Base-by-base conservation (phyloP, 495 filamentous ascomycete species). In the Podospora pseudoanserina region DNA sequence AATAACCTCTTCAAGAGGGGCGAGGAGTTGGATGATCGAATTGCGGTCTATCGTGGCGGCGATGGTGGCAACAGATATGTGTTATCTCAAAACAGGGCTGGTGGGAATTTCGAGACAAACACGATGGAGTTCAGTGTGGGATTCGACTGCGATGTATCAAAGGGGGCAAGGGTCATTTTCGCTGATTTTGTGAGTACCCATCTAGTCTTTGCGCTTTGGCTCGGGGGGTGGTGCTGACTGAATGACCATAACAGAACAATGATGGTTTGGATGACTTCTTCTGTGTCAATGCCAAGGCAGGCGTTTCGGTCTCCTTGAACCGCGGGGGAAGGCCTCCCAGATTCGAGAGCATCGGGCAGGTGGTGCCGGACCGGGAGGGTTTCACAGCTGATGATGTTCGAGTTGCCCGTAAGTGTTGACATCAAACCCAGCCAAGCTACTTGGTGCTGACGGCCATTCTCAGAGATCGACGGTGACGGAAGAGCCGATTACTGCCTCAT, bases 391-490 rank as follows among this genome's bases (percentile, higher is more conserved):
- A n/a, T 32, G 64, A 65, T 65, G 64, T 65, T 57, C 64, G 64
- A 3, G 58, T 65, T 28, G 64, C 64, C 4, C 39, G 64, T 65
- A 4, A 20, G 64, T 55, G 9, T 2, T n/a, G 23, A 55, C 19
- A 6, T 49, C 27, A 23, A 19, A 19, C 5, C 19, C 44, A 55
- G n/a, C 6, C 2, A 59, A 11, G 9, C 13, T 23, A 20, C 11
- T 28, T 55, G 32, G 15, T 16, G 20, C 64, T 66, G 34, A 60
- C 7, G 30, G 30, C 30, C 30, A 11, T 23, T 26, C 16, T 23
- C 59, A 64, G 66, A 68, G 27, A 68, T 68, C 49, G 66, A 68
- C 18, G 66, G 66, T 13, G 66, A 68, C 23, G 66, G 66, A 9
- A 62, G 66, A 15, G 66, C 66, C 11, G 66, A 68, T 39, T 63